phyloP scores from a whole-genome alignment of 768 basidiomycete genomes.

The Boletellus sp. region DNA sequence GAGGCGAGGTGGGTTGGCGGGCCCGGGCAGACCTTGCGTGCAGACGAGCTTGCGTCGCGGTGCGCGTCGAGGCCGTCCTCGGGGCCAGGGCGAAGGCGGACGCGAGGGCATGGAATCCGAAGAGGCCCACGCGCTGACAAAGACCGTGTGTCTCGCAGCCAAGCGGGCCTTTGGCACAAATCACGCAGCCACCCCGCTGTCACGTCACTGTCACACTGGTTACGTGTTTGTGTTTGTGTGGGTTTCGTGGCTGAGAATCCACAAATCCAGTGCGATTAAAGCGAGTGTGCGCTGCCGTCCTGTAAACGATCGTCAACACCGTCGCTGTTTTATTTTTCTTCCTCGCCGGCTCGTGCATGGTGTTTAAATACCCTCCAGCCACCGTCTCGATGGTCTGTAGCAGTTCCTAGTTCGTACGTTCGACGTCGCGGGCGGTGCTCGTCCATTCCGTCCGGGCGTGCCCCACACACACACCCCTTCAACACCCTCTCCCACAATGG shows the following conservation, averaged over 20 bases:
- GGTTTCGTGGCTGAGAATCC: constrained; percentile 21
- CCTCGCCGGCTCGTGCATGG: constrained; percentile 35
- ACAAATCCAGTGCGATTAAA: constrained; percentile 26
- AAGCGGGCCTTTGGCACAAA: constrained; percentile 31
- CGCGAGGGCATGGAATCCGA: too few relatives aligned
- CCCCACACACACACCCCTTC: constrained; percentile 7
- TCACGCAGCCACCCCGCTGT: constrained; percentile 20
- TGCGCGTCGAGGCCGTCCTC: too few relatives aligned
- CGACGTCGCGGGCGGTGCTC: constrained; percentile 56
- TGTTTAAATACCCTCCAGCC: constrained; percentile 41
- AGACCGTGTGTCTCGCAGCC: not conserved
- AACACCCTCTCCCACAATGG: constrained; percentile 38
- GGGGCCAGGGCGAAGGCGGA: not conserved
- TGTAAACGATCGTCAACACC: constrained; percentile 55
- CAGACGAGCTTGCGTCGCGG: too few relatives aligned
- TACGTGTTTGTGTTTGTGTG: constrained; percentile 23
- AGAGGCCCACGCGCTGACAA: too few relatives aligned
- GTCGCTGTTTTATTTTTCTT: constrained; percentile 29
- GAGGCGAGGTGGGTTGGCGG: not conserved
- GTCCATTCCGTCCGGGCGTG: constrained; percentile 36
- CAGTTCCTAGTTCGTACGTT: constrained; percentile 46
- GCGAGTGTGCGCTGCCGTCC: constrained; percentile 15
- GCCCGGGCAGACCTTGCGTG: not conserved
- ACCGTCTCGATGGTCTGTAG: constrained; percentile 26
- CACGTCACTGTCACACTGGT: not conserved